Conservation (phyloP, 176 grass and related monocot species). For the Metroxylon sagu region DNA sequence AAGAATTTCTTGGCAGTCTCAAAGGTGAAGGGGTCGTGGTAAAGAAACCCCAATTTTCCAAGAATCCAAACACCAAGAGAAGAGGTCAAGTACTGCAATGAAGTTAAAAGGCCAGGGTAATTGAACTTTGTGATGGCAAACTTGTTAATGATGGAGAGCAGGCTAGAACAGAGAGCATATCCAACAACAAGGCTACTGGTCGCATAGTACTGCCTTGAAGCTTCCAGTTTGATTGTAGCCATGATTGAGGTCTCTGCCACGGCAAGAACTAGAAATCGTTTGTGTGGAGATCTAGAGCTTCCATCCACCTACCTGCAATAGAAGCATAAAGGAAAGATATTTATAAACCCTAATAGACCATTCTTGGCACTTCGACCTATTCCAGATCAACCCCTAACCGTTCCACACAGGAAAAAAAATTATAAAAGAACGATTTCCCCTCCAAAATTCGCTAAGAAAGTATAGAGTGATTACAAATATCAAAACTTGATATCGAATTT, state of each 20-base stretch:
- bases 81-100: constrained; percentile 67
- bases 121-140: constrained; percentile 75
- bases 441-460: too few species aligned
- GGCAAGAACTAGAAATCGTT: too few species aligned
- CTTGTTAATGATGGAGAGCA: constrained; percentile 85
- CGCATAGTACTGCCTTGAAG: constrained; percentile 42
- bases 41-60: constrained; percentile 59
- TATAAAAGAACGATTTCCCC: too few species aligned
- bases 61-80: constrained; percentile 57
- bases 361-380: too few species aligned
- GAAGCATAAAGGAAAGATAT: too few species aligned
- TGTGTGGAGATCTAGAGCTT: too few species aligned
- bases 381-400: too few species aligned
- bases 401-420: too few species aligned
- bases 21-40: constrained; percentile 57
- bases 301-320: too few species aligned
- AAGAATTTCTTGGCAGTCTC: constrained; percentile 74
- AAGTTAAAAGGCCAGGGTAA: constrained; percentile 69
- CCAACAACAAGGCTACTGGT: constrained; percentile 69
- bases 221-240: constrained; percentile 17
- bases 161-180: constrained; percentile 74
- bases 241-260: constrained; percentile 7
- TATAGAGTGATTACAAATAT: too few species aligned
- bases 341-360: too few species aligned
- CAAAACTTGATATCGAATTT: too few species aligned